A percentile compares a stretch with the other conserved stretches of the same genome.
Evolutionary conservation across 768 basidiomycete genomes (phyloP).

Genomic region (Lactifluus hygrophoroides): DNA sequence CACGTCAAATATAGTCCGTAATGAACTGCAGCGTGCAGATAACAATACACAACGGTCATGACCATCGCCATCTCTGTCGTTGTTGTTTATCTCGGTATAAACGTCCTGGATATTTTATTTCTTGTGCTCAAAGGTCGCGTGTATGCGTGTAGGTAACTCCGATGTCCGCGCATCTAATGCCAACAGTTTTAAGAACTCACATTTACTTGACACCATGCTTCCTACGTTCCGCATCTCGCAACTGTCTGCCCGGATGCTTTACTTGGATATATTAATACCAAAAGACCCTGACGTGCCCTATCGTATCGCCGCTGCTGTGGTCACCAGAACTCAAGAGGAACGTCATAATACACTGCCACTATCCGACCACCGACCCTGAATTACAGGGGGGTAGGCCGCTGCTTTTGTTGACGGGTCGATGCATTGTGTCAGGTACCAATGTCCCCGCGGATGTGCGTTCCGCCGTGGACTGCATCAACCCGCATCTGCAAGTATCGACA

Average conservation of each 20-base stretch:
- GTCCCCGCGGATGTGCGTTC: not conserved
- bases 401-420: not conserved
- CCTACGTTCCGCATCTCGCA: not conserved
- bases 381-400: not conserved
- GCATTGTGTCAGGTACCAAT: not conserved
- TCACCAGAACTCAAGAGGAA: not conserved
- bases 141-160: constrained; percentile 11
- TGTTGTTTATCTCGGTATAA: not conserved
- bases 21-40: not conserved
- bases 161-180: not conserved
- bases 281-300: not conserved
- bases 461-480: not conserved
- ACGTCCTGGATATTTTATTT: not conserved
- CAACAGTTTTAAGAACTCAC: not conserved
- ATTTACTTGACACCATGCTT: not conserved
- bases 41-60: not conserved
- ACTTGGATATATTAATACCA: not conserved
- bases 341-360: not conserved
- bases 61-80: not conserved
- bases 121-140: not conserved
- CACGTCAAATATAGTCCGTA: not conserved
- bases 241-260: not conserved
- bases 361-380: not conserved
- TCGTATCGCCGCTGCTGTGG: not conserved
- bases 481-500: not conserved